A percentile compares a stretch with the other conserved stretches of the same genome.
phyloP scores from a whole-genome alignment of 1,284 basidiomycete species.

The Ustilago nuda region DNA sequence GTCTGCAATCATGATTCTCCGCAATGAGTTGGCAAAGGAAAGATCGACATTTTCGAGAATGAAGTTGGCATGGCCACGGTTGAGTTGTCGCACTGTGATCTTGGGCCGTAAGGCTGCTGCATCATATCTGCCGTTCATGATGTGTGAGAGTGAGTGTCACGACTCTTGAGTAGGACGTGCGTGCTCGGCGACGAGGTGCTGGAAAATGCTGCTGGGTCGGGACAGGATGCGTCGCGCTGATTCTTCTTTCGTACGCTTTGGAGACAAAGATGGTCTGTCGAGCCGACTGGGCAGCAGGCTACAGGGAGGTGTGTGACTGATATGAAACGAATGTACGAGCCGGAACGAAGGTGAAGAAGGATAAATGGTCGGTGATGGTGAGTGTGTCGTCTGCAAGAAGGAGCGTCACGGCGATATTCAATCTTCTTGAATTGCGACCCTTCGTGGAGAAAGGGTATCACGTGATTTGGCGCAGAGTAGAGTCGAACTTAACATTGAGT shows the following conservation, averaged over 20 bases:
- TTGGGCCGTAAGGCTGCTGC: constrained; percentile 47
- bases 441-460: constrained; percentile 16
- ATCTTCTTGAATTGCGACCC: constrained; percentile 20
- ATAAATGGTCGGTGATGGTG: background rate
- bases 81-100: constrained; percentile 58
- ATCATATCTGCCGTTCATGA: constrained; percentile 50
- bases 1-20: constrained; percentile 67
- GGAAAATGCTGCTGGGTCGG: background rate
- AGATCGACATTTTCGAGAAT: constrained; percentile 66
- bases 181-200: background rate
- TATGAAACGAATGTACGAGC: background rate
- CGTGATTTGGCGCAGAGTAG: constrained; percentile 11
- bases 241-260: background rate
- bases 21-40: constrained; percentile 67
- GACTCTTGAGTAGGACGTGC: background rate
- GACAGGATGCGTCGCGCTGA: background rate
- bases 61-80: constrained; percentile 61
- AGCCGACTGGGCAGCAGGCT: background rate
- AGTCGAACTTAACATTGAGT: constrained; percentile 4
- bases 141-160: background rate
- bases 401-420: constrained; percentile 22
- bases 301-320: background rate
- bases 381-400: constrained; percentile 13
- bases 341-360: background rate
- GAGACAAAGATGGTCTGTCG: background rate